Percentiles rank a stretch among this genome's conserved stretches.
phyloP scores from a whole-genome alignment of 768 basidiomycete species.

The Hygrophoropsis aurantiaca region DNA sequence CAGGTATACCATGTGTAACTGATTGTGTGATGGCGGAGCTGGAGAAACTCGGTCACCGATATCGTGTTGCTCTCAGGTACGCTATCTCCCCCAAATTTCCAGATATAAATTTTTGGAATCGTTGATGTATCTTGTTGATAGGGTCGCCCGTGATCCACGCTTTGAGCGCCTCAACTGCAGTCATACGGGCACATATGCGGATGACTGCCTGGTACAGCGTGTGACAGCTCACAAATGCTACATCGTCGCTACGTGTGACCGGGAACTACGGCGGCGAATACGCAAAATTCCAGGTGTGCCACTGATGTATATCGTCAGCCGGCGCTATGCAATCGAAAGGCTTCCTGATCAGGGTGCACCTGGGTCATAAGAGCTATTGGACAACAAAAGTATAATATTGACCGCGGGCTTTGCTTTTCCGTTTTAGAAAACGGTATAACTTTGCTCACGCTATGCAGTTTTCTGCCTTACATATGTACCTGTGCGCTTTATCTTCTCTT shows the following conservation, averaged over 20 bases:
- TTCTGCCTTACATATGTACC: too few relatives aligned
- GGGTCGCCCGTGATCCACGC: slow-evolving; percentile 94
- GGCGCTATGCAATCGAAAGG: slow-evolving; percentile 92
- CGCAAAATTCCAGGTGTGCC: slow-evolving; percentile 92
- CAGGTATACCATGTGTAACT: slow-evolving; percentile 98
- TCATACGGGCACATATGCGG: slow-evolving; percentile 96
- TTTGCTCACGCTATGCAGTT: too few relatives aligned
- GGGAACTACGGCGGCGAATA: slow-evolving; percentile 88
- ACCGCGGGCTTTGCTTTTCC: too few relatives aligned
- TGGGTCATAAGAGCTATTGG: slow-evolving; percentile 31
- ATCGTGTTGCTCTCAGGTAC: slow-evolving; percentile 90
- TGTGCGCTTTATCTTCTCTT: too few relatives aligned
- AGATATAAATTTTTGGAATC: not conserved
- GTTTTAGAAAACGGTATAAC: too few relatives aligned
- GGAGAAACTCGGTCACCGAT: slow-evolving; percentile 95
- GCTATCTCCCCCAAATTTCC: slow-evolving; percentile 22
- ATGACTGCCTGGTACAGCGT: slow-evolving; percentile 96
- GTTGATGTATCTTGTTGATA: slow-evolving; percentile 31
- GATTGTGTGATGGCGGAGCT: slow-evolving; percentile 99
- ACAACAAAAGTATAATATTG: not conserved
- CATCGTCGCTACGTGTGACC: slow-evolving; percentile 96
- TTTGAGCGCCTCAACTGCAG: slow-evolving; percentile 93
- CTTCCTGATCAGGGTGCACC: slow-evolving; percentile 93
- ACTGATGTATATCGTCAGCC: slow-evolving; percentile 94
- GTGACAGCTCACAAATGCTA: slow-evolving; percentile 95